Conservation (phyloP, 1,139 yeast species). For the Taphrina deformans region DNA sequence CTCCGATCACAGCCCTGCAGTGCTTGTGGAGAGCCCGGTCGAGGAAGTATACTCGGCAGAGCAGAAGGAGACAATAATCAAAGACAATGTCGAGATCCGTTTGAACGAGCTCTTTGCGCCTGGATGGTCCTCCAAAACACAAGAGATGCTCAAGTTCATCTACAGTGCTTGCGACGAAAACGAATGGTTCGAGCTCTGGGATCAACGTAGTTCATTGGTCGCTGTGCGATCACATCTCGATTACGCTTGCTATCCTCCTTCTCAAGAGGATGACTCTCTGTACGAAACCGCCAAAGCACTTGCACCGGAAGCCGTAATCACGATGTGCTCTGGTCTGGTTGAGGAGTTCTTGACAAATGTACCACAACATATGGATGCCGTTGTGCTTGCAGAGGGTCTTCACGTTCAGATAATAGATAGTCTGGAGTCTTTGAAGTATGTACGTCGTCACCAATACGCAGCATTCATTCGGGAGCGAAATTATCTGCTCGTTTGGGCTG, state of each 20-base stretch:
- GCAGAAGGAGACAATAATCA: conserved; percentile 14
- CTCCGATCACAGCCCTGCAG: background rate
- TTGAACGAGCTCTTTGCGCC: conserved; percentile 23
- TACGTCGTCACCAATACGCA: conserved; percentile 37
- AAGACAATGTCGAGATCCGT: conserved; percentile 21
- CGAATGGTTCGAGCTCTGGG: conserved; percentile 38
- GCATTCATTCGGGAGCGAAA: conserved; percentile 36
- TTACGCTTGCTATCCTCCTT: conserved; percentile 18
- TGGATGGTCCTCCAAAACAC: conserved; percentile 26
- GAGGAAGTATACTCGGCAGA: conserved; percentile 7
- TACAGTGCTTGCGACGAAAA: conserved; percentile 36
- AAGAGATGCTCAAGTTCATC: conserved; percentile 35
- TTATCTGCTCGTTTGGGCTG: conserved; percentile 38
- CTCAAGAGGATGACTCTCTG: conserved; percentile 22
- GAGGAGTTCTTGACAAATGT: conserved; percentile 36
- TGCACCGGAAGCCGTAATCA: conserved; percentile 36
- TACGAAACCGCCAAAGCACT: conserved; percentile 36
- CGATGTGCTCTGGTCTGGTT: conserved; percentile 35
- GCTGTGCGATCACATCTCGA: conserved; percentile 35
- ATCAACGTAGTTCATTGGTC: conserved; percentile 28
- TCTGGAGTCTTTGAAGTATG: conserved; percentile 35
- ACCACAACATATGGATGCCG: conserved; percentile 33
- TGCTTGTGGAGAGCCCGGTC: background rate
- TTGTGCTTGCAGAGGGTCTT: conserved; percentile 36
- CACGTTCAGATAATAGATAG: conserved; percentile 37